Percentiles rank a stretch among this genome's conserved stretches.
phyloP scores from a whole-genome alignment of 2,329 filamentous ascomycete species.

The Fusarium sp. region DNA sequence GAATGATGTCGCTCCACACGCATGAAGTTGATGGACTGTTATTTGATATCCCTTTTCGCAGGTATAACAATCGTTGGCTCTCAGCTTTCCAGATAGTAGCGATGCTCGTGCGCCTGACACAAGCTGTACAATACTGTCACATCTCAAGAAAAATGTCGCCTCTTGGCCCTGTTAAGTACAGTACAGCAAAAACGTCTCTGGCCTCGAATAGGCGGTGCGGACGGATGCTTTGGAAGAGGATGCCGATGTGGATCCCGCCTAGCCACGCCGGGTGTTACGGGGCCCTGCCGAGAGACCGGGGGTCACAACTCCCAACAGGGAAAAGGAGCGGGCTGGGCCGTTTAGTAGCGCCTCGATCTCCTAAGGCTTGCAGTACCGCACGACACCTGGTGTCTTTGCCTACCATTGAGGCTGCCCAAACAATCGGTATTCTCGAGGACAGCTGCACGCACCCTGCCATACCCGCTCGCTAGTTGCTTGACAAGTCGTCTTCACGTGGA shows the following conservation, averaged over 20 bases:
- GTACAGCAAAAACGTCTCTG: conserved; percentile 15
- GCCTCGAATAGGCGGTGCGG: conserved; percentile 28
- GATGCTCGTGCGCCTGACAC: conserved; percentile 20
- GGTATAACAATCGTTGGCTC: conserved; percentile 19
- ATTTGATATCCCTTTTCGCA: conserved; percentile 8
- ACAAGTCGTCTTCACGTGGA: conserved; percentile 40
- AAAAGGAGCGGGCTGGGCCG: conserved; percentile 33
- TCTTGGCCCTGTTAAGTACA: conserved; percentile 27
- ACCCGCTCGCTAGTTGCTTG: conserved; percentile 11
- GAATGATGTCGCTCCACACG: conserved; percentile 1
- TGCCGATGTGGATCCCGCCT: conserved; percentile 29
- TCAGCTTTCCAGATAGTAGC: conserved; percentile 9
- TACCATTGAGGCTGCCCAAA: conserved; percentile 19
- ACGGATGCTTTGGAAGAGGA: conserved; percentile 20
- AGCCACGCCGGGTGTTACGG: conserved; percentile 18
- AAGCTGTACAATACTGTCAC: conserved; percentile 24
- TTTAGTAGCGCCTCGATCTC: conserved; percentile 25
- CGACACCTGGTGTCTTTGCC: background rate
- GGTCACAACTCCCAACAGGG: conserved; percentile 13
- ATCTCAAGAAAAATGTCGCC: conserved; percentile 22
- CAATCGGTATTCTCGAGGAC: conserved; percentile 18
- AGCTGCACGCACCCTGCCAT: conserved; percentile 10
- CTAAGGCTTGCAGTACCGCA: conserved; percentile 26
- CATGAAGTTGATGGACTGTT: conserved; percentile 18
- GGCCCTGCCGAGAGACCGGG: conserved; percentile 28